phyloP scores from a whole-genome alignment of 495 filamentous ascomycete species.

The Amphirosellinia nigrospora region DNA sequence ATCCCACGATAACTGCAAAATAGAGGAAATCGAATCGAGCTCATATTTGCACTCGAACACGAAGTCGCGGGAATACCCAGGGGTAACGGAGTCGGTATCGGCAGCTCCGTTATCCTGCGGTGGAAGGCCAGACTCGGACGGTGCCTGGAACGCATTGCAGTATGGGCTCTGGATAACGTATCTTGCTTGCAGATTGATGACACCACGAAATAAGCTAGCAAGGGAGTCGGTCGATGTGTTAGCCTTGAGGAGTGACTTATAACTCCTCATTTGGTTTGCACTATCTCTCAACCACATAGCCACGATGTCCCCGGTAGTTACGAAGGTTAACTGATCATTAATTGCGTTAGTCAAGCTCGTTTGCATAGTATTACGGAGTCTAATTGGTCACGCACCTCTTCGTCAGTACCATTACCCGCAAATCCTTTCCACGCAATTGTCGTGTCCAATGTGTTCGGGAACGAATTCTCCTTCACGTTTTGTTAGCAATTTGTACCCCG shows the following conservation, averaged over 20 bases:
- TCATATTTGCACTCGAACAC: slow-evolving; percentile 68
- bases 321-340: slow-evolving; percentile 47
- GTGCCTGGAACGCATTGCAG: slow-evolving; percentile 72
- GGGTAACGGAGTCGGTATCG: slow-evolving; percentile 36
- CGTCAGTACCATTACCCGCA: slow-evolving; percentile 50
- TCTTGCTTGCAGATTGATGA: slow-evolving; percentile 69
- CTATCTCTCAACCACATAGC: slow-evolving; percentile 77
- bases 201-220: slow-evolving; percentile 65
- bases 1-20: slow-evolving; percentile 62
- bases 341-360: slow-evolving; percentile 6
- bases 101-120: slow-evolving; percentile 46
- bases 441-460: slow-evolving; percentile 72
- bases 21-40: slow-evolving; percentile 70
- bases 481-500: neutral
- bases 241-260: slow-evolving; percentile 61
- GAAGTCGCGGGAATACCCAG: slow-evolving; percentile 31
- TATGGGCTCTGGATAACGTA: slow-evolving; percentile 64
- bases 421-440: slow-evolving; percentile 68
- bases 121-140: slow-evolving; percentile 56
- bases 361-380: neutral
- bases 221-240: slow-evolving; percentile 52
- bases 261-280: slow-evolving; percentile 70
- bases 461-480: slow-evolving; percentile 54
- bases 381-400: slow-evolving; percentile 39
- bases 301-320: slow-evolving; percentile 68